Evolutionary conservation across 1,284 basidiomycete species (phyloP).

Genomic region (Puccinia coronata): DNA sequence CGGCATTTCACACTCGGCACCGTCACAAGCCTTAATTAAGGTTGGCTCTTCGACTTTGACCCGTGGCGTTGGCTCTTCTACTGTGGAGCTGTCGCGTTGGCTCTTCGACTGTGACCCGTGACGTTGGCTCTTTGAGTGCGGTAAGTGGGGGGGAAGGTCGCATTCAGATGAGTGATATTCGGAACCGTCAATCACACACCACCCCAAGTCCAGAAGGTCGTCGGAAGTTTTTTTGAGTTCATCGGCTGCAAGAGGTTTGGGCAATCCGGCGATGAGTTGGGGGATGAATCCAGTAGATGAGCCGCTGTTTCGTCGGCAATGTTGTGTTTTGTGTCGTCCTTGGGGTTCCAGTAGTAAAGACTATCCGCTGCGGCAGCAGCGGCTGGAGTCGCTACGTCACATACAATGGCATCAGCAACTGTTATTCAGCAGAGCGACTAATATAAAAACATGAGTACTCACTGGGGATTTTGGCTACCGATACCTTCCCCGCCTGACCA

Average conservation of each 20-base stretch:
- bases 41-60: too few relatives aligned
- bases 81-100: too few relatives aligned
- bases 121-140: too few relatives aligned
- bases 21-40: too few relatives aligned
- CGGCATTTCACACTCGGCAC: not conserved
- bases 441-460: not conserved
- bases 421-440: not conserved
- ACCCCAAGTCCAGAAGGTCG: not conserved
- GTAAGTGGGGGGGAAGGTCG: not conserved
- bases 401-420: not conserved
- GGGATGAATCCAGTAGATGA: not conserved
- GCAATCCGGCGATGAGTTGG: not conserved
- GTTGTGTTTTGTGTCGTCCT: not conserved
- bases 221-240: not conserved
- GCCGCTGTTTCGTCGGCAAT: too few relatives aligned
- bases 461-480: not conserved
- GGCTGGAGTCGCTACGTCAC: not conserved
- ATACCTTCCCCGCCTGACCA: not conserved
- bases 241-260: not conserved
- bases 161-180: not conserved
- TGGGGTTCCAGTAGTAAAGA: not conserved
- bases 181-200: not conserved
- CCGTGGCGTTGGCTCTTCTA: not conserved
- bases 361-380: not conserved
- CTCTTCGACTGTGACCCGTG: not conserved